Conservation (phyloP, 2,329 filamentous ascomycete species). For the Clonostachys sp. region DNA sequence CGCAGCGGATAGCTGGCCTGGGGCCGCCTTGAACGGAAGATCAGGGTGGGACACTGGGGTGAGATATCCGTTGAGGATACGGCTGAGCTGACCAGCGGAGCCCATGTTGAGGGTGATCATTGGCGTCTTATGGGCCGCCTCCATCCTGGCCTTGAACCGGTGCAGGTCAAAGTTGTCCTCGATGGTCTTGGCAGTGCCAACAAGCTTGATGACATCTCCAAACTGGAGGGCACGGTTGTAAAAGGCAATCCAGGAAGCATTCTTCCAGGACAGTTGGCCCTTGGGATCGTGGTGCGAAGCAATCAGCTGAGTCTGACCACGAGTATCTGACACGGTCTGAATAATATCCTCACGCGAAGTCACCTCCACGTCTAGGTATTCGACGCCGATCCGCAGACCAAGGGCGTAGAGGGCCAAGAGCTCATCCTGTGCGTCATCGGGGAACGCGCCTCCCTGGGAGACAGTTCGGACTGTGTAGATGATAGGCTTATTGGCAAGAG, state of each 20-base stretch:
- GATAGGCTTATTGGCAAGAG: constrained; percentile 68
- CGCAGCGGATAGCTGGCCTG: constrained; percentile 84
- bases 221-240: constrained; percentile 89
- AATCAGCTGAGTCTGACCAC: constrained; percentile 77
- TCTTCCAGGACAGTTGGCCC: constrained; percentile 77
- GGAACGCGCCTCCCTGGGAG: constrained; percentile 84
- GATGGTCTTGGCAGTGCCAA: constrained; percentile 71
- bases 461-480: constrained; percentile 89
- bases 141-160: constrained; percentile 75
- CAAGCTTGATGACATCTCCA: constrained; percentile 91
- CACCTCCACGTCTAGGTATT: constrained; percentile 93
- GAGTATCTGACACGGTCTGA: constrained; percentile 58
- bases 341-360: constrained; percentile 76
- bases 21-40: constrained; percentile 89
- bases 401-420: constrained; percentile 71
- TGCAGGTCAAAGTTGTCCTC: constrained; percentile 85
- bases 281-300: constrained; percentile 91
- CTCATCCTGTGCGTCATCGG: constrained; percentile 68
- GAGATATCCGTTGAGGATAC: constrained; percentile 87
- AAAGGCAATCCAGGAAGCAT: constrained; percentile 85
- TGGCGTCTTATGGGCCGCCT: constrained; percentile 69
- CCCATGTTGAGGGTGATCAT: constrained; percentile 98
- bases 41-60: constrained; percentile 89
- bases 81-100: constrained; percentile 76
- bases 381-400: constrained; percentile 78